Conservation (phyloP, 805 yeast species). For the Pichia occidentalis region DNA sequence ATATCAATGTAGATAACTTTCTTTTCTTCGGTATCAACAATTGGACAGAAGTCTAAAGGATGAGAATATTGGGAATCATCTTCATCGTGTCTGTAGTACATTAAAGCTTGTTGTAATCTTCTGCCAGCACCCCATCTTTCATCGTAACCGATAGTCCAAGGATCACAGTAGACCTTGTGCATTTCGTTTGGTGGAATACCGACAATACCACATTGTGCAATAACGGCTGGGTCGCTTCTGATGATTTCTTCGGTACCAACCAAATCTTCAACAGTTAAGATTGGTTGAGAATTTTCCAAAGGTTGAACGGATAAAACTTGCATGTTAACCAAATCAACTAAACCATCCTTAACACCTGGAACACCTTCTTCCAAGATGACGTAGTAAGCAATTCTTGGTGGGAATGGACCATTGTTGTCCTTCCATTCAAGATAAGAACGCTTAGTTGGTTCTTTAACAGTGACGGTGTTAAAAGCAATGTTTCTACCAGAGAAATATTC, state of each 20-base stretch:
- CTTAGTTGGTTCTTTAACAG: conserved; percentile 67
- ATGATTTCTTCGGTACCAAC: conserved; percentile 55
- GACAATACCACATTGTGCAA: conserved; percentile 62
- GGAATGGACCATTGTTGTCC: conserved; percentile 51
- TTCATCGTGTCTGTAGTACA: conserved; percentile 69
- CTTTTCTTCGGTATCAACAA: conserved; percentile 63
- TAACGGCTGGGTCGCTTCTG: conserved; percentile 64
- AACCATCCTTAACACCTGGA: conserved; percentile 65
- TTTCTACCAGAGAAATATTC: conserved; percentile 37
- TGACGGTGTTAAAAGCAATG: conserved; percentile 59
- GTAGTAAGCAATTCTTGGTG: conserved; percentile 63
- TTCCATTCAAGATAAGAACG: conserved; percentile 58
- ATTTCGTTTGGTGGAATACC: conserved; percentile 62
- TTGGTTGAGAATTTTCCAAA: conserved; percentile 64
- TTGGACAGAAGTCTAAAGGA: conserved; percentile 79
- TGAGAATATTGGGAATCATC: conserved; percentile 65
- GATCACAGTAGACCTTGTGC: conserved; percentile 56
- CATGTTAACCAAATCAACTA: conserved; percentile 49
- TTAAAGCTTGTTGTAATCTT: conserved; percentile 74
- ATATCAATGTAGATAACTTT: conserved; percentile 71
- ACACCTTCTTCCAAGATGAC: conserved; percentile 54
- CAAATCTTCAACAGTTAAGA: conserved; percentile 64
- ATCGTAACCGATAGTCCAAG: conserved; percentile 61
- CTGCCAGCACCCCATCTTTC: conserved; percentile 69
- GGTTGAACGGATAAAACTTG: conserved; percentile 41